Base-by-base conservation (phyloP, 2,329 filamentous ascomycete species). In the Xylariomycetidae sp. region DNA sequence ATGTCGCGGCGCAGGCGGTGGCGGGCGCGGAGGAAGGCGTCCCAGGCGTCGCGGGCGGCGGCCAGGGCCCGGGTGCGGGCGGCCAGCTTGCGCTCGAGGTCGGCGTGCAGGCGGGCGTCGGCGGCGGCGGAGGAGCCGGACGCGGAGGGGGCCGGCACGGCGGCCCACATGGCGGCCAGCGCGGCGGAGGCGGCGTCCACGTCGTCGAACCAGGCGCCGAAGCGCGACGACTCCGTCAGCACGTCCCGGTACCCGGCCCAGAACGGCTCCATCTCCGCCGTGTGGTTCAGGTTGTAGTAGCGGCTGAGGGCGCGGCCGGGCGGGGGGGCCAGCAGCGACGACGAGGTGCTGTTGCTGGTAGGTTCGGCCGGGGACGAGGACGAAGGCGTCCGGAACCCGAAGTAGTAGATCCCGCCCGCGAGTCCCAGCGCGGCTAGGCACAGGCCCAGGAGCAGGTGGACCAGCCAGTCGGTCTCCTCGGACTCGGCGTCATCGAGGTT, bases 201-300 rank as follows among this genome's bases (percentile, higher is more conserved):
- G 18, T 32, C 27, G 4, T 13, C 25, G 29, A 43, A 46, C 28
- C 31, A 43, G 5, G 25, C n/a, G 6, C 38, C 40, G 33, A 35
- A 27, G 6, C 36, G 25, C 6, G 25, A 26, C 7, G n/a, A 4
- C 9, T 30, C 20, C 13, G 39, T 31, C 25, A 38, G 19, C 13
- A 42, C 13, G 4, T 27, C 12, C 7, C 18, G 18, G 20, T 37
- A 40, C 17, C 29, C 18, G 36, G 9, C 10, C 37, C 34, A 39
- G 27, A 43, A 37, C 13, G 31, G 7, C 24, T n/a, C 14, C 32
- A 30, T 32, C 20, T 10, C n/a, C 19, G 18, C 4, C 10, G 30
- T 35, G 6, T 31, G 18, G 29, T 26, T 32, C n/a, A 14, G 17
- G 17, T 15, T 22, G 19, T 18, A 31, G 10, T 19, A 12, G 23